Base-by-base conservation (phyloP, 306 rosid genomes). In the Potentilla sterilis region DNA sequence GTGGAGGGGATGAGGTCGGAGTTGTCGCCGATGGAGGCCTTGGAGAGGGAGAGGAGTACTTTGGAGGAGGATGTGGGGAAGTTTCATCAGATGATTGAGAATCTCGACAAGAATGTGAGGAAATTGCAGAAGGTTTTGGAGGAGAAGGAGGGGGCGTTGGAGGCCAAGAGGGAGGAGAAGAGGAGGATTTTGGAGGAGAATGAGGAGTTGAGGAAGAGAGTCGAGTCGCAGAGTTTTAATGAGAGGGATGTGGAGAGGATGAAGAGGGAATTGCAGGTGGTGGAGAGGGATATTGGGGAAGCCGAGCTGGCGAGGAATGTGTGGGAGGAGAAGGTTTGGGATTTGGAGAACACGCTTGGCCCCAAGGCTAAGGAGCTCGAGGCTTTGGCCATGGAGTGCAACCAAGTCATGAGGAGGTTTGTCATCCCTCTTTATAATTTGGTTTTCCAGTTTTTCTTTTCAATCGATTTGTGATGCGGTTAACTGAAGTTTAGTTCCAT, bases 271-370 rank as follows among this genome's bases (percentile, higher is more conserved):
- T 73, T 95, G 81, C 97, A 92, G 90, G 91, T 96, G 1, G 80
- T 86, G n/a, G 97, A 95, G 86, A 89, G 92, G 83, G 97, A 92
- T 38, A 82, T 75, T 11, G 87, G 81, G 1, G 97, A 92, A 41
- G 90, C 93, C 0, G 97, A 92, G 81, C 77, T 83, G 49, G 85
- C 85, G 0, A 83, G 97, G 82, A 92, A 86, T 59, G 37, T 83
- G 0, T 95, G 97, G 97, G 97, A 95, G 74, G 97, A 90, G 71
- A 90, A 85, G 83, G 74, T 81, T 3, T 95, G 97, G 99, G 97
- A 89, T 2, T 70, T 92, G 40, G 92, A 90, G 34, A 76, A 82
- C 1, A 52, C 52, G 7, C 72, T 90, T 0, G 81, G 87, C 3
- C 88, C 87, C 64, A 89, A 88, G 54, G 74, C 85, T 77, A 87